phyloP scores from a whole-genome alignment of 2,329 filamentous ascomycete genomes.

The Pyrenochaeta sp. region DNA sequence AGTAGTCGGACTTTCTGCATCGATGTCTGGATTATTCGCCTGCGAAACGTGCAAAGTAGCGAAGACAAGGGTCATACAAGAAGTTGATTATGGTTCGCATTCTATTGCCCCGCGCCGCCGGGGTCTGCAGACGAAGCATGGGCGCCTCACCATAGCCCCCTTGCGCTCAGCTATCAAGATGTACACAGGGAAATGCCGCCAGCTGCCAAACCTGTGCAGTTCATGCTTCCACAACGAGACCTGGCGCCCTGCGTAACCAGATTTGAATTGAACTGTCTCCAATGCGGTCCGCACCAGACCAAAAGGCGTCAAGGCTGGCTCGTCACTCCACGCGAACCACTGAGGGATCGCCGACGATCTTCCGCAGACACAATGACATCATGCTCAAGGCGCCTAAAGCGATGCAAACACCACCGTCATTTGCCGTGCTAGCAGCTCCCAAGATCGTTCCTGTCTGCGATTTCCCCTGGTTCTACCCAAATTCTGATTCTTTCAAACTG shows the following conservation, averaged over 20 bases:
- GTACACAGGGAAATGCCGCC: conserved; percentile 2
- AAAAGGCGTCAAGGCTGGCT: conserved; percentile 13
- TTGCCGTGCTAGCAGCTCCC: conserved; percentile 24
- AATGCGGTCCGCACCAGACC: conserved; percentile 12
- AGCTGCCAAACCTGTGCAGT: too few species aligned
- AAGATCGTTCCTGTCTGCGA: conserved; percentile 7
- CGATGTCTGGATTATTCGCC: too few species aligned
- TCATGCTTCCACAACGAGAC: too few species aligned
- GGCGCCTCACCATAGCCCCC: too few species aligned
- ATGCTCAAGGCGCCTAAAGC: conserved; percentile 15
- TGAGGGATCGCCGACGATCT: conserved; percentile 24
- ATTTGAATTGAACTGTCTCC: conserved; percentile 12
- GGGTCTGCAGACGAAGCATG: too few species aligned
- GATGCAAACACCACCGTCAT: conserved; percentile 32
- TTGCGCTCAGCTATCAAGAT: too few species aligned
- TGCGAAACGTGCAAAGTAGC: too few species aligned
- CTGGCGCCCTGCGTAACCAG: not conserved
- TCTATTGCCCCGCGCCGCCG: too few species aligned
- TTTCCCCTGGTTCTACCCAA: conserved; percentile 3
- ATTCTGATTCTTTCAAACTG: not conserved
- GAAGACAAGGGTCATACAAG: too few species aligned
- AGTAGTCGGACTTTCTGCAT: too few species aligned
- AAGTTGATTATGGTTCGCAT: too few species aligned
- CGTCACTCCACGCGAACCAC: conserved; percentile 5
- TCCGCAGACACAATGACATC: conserved; percentile 34